phyloP scores from a whole-genome alignment of 2,329 filamentous ascomycete species.

The Aspergillus luchuensis region DNA sequence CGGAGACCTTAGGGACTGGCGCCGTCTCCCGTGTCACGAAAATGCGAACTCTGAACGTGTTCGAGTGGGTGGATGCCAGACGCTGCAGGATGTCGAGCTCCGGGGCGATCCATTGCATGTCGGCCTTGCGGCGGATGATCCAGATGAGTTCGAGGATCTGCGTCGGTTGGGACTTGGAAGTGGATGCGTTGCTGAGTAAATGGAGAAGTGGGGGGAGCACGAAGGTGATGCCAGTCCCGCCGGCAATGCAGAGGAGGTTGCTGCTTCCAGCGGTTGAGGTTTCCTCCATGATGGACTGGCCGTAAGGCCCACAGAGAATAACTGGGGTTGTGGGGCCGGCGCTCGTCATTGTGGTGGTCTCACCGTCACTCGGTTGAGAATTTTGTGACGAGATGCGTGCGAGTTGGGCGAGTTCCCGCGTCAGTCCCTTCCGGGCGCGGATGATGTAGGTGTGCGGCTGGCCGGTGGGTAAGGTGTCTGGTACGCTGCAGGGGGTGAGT shows the following conservation, averaged over 20 bases:
- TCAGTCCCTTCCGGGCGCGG: conserved; percentile 51
- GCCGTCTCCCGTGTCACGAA: conserved; percentile 60
- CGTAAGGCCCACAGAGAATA: conserved; percentile 66
- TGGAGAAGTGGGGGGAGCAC: conserved; percentile 54
- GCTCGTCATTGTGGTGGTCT: conserved; percentile 1
- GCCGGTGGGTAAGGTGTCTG: conserved; percentile 34
- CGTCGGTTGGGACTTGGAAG: not conserved
- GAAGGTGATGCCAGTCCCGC: conserved; percentile 62
- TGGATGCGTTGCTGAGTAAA: conserved; percentile 27
- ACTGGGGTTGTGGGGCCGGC: conserved; percentile 48
- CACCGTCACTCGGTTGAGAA: conserved; percentile 27
- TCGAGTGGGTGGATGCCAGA: conserved; percentile 26
- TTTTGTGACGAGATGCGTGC: conserved; percentile 13
- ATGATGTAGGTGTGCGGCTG: conserved; percentile 42
- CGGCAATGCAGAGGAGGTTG: conserved; percentile 56
- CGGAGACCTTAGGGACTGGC: not conserved
- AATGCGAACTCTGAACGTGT: conserved; percentile 55
- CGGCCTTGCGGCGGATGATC: conserved; percentile 58
- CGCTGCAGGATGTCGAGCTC: conserved; percentile 57
- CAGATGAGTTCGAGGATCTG: conserved; percentile 62
- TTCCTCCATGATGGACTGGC: conserved; percentile 51
- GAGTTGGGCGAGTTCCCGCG: conserved; percentile 26
- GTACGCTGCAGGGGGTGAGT: conserved; percentile 64
- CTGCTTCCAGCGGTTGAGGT: conserved; percentile 25
- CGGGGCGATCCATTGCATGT: conserved; percentile 60